Conservation (phyloP, 177 flowering plant genomes). For the Vitis hybrid region DNA sequence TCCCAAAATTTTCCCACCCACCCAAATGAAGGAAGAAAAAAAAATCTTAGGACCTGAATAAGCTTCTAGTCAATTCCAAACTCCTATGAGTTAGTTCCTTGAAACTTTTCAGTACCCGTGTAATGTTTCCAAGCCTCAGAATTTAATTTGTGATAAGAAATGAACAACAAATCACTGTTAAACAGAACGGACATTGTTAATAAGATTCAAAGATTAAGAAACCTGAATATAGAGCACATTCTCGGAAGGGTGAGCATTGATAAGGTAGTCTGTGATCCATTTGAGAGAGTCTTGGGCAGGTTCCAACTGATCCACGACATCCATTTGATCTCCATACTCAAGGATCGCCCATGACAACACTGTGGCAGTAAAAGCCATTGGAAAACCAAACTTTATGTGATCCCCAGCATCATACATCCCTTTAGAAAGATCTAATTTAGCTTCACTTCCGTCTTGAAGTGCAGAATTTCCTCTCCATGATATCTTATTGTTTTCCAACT, state of each 20-base stretch:
- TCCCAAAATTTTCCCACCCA: too few relatives aligned
- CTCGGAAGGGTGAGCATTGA: constrained; percentile 65
- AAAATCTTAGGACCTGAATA: too few relatives aligned
- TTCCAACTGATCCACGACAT: constrained; percentile 57
- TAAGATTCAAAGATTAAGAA: not conserved
- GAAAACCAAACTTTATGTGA: constrained; percentile 88
- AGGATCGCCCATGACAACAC: constrained; percentile 89
- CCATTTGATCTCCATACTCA: constrained; percentile 93
- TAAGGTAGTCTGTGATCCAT: constrained; percentile 91
- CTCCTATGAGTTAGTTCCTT: too few relatives aligned
- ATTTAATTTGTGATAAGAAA: not conserved
- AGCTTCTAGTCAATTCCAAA: too few relatives aligned
- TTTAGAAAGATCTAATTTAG: constrained; percentile 65
- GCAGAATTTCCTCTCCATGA: constrained; percentile 96
- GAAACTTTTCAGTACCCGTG: too few relatives aligned
- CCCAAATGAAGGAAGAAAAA: too few relatives aligned
- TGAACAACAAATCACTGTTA: not conserved
- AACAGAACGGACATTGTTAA: not conserved
- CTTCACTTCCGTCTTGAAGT: constrained; percentile 73
- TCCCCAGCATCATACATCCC: constrained; percentile 99
- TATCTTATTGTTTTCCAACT: constrained; percentile 66
- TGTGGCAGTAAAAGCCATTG: constrained; percentile 95
- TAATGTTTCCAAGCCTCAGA: too few relatives aligned
- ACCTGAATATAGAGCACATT: constrained; percentile 86
- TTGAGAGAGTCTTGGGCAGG: constrained; percentile 75